Evolutionary conservation across 495 filamentous ascomycete species (phyloP).

Genomic region (Talaromyces proteolyticus): DNA sequence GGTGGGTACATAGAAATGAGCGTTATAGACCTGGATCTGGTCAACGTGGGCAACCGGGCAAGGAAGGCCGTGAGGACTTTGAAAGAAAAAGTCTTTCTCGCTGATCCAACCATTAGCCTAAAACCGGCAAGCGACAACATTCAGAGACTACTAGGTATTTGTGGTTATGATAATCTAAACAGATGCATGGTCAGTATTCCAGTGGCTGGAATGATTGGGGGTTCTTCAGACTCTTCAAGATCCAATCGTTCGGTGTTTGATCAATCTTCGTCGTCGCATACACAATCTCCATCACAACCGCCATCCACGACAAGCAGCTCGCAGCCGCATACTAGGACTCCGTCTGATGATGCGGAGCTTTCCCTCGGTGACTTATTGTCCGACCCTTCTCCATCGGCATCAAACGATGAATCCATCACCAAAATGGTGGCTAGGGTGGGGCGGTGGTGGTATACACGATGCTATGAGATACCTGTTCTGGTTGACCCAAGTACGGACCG

Average conservation of each 20-base stretch:
- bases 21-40: constrained; percentile 77
- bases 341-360: constrained; percentile 43
- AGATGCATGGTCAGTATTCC: constrained; percentile 87
- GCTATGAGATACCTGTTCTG: constrained; percentile 70
- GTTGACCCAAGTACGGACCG: constrained; percentile 41
- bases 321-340: constrained; percentile 23
- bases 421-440: constrained; percentile 90
- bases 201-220: constrained; percentile 63
- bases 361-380: constrained; percentile 67
- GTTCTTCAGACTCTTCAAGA: constrained; percentile 33
- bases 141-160: constrained; percentile 64
- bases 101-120: constrained; percentile 57
- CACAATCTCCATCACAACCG: constrained; percentile 19
- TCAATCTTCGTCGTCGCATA: constrained; percentile 14
- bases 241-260: constrained; percentile 19
- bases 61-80: constrained; percentile 70
- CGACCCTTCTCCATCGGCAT: constrained; percentile 46
- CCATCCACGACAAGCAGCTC: constrained; percentile 16
- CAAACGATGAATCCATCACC: constrained; percentile 73
- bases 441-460: constrained; percentile 91
- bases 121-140: constrained; percentile 74
- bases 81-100: constrained; percentile 67
- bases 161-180: constrained; percentile 80
- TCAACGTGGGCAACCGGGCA: constrained; percentile 76
- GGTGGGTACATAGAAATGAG: constrained; percentile 87